These are phyloP conservation scores for Diplocarpon mali DNA, from an alignment of 2,329 filamentous ascomycete genomes.

Conservation along the genomic window DNA sequence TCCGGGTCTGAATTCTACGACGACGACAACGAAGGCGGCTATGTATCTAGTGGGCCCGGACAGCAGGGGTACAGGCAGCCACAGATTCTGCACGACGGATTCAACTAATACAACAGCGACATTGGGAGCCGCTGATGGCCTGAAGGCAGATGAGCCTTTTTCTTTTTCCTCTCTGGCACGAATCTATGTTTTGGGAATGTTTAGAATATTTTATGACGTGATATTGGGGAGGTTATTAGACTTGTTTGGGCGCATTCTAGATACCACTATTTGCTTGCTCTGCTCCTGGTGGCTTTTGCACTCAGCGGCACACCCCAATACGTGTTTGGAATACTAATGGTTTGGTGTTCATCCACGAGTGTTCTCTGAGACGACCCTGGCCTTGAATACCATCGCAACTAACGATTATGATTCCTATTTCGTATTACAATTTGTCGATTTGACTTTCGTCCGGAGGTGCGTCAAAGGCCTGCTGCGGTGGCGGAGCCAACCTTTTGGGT, in stretches of 20 bases:
- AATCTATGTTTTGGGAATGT: background rate
- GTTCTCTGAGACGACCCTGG: background rate
- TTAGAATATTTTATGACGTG: slow-evolving; percentile 2
- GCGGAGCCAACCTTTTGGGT: too few species aligned
- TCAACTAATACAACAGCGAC: slow-evolving; percentile 27
- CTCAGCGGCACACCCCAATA: slow-evolving; percentile 5
- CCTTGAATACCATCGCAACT: background rate
- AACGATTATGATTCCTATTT: background rate
- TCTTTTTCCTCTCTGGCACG: slow-evolving; percentile 5
- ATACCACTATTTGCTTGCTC: slow-evolving; percentile 21
- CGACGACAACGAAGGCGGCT: slow-evolving; percentile 60
- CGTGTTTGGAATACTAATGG: background rate
- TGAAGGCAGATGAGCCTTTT: background rate
- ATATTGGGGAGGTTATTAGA: background rate
- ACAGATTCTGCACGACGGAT: slow-evolving; percentile 22
- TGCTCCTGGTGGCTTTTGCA: slow-evolving; percentile 7
- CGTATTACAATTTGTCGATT: too few species aligned
- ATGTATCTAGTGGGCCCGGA: slow-evolving; percentile 38
- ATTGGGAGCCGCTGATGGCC: slow-evolving; percentile 19
- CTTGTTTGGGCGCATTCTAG: slow-evolving; percentile 21
- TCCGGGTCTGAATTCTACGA: slow-evolving; percentile 60
- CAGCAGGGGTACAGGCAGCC: slow-evolving; percentile 22
- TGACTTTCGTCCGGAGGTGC: too few species aligned
- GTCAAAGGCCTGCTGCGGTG: too few species aligned
- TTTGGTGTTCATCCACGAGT: background rate